Evolutionary conservation across 2,329 filamentous ascomycete genomes (phyloP).

Genomic region (Colletotrichum viniferum): DNA sequence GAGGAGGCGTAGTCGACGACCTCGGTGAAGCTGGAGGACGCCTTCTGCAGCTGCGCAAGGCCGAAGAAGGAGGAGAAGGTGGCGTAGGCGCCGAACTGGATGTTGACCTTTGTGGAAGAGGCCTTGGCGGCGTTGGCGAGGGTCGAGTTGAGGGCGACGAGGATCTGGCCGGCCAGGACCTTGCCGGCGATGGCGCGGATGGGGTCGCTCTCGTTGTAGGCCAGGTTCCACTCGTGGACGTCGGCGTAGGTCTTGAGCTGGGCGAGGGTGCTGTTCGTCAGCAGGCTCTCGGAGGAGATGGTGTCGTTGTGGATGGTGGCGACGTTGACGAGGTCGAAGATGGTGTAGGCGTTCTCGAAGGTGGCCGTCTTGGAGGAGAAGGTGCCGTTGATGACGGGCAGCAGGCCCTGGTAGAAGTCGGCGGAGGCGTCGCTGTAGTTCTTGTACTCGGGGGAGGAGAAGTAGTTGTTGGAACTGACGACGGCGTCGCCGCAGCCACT

Average conservation of each 20-base stretch:
- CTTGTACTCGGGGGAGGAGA: constrained; percentile 51
- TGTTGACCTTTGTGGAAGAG: constrained; percentile 52
- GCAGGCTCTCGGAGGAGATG: constrained; percentile 62
- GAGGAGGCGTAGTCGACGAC: constrained; percentile 84
- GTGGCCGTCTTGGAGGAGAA: constrained; percentile 49
- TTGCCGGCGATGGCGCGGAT: constrained; percentile 63
- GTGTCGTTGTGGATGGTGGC: constrained; percentile 63
- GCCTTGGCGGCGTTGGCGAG: constrained; percentile 38
- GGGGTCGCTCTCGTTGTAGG: constrained; percentile 77
- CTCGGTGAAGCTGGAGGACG: constrained; percentile 69
- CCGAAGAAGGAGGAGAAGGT: constrained; percentile 69
- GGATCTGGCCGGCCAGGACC: constrained; percentile 60
- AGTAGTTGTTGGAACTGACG: constrained; percentile 59
- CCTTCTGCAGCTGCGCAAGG: constrained; percentile 54
- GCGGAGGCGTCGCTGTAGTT: constrained; percentile 53
- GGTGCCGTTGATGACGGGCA: constrained; percentile 60
- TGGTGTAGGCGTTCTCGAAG: constrained; percentile 66
- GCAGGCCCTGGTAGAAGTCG: constrained; percentile 61
- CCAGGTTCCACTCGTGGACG: constrained; percentile 80
- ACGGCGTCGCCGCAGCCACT: constrained; percentile 61
- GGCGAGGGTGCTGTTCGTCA: constrained; percentile 62
- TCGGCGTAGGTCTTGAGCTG: constrained; percentile 78
- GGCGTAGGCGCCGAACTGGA: constrained; percentile 66
- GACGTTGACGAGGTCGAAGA: constrained; percentile 67
- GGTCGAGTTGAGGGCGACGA: constrained; percentile 58